Base-by-base conservation (phyloP, 1,284 basidiomycete species). In the Ceratobasidium sp. region DNA sequence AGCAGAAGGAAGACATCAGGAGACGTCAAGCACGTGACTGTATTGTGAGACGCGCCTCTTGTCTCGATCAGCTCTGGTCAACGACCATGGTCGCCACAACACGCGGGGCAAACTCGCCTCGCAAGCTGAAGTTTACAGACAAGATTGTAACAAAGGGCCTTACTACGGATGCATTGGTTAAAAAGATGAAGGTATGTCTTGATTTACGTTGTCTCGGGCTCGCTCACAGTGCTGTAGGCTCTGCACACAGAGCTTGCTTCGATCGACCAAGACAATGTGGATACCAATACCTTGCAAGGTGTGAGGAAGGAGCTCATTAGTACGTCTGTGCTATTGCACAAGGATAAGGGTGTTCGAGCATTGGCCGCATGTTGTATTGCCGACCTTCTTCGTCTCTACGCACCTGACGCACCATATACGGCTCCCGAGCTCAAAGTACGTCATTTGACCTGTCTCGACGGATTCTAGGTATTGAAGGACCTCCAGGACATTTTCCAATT, bases 391-490 rank as follows among this genome's bases (percentile, higher is more conserved):
- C 84, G 95, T 44, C 87, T 99, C 57, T 98, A 96, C 81, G 98
- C 98, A 0, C 98, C 98, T 1, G 95, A 98, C 79, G 97, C 98
- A 35, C 98, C 98, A 11, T 99, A 97, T 80, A 96, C 91, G 2
- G 89, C 90, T 61, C 82, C 86, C 58, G 94, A 98, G 80, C 88
- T 98, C 47, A 81, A 83, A 75, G 85, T 85, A 72, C 74, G 81
- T 76, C n/a, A 18, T 26, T 47, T 55, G 5, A 8, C 23, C 6
- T 32, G 6, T 26, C 49, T 46, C 26, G 18, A 16, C 6, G 13
- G 13, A 21, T 21, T 43, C 26, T 8, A 44, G 3, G 26, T 54
- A 26, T 54, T 49, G 18, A 41, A 54, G 49, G n/a, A 44, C 3
- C 32, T 7, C 47, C 87, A 92, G 83, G 94, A 97, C 81, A 96